A percentile compares a stretch with the other conserved stretches of the same genome.
Evolutionary conservation across 352 stramenopile genomes (phyloP).

Genomic region (Phytophthora citricola): DNA sequence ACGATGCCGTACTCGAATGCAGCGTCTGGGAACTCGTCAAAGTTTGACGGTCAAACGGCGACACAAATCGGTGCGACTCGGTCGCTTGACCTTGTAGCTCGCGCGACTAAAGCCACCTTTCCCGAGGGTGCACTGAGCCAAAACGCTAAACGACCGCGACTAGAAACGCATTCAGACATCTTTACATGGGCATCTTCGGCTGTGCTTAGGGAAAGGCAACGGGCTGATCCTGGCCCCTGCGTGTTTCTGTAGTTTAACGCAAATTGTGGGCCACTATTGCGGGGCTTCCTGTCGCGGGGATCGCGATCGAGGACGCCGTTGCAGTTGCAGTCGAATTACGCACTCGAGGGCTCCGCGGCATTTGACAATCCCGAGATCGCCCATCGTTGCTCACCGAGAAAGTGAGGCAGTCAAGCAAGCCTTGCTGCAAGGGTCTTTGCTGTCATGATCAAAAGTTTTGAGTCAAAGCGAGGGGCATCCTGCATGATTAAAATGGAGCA

Average conservation of each 20-base stretch:
- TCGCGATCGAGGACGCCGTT: not conserved
- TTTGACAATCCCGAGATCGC: too few species aligned
- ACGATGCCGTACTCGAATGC: too few species aligned
- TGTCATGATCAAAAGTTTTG: not conserved
- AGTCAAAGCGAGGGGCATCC: not conserved
- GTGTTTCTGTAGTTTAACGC: conserved; percentile 34
- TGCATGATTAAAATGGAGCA: not conserved
- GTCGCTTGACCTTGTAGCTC: not conserved
- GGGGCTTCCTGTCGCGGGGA: not conserved
- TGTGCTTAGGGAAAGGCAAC: conserved; percentile 30
- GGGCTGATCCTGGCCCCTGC: conserved; percentile 19
- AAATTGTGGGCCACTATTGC: not conserved
- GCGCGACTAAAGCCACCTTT: conserved; percentile 22
- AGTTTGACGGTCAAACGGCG: too few species aligned
- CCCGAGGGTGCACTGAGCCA: conserved; percentile 14
- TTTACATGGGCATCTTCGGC: conserved; percentile 41
- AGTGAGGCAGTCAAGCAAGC: not conserved
- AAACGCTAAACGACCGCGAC: conserved; percentile 17
- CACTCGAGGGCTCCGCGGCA: not conserved
- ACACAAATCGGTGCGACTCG: too few species aligned
- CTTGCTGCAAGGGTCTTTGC: not conserved
- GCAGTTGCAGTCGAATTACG: conserved; percentile 5
- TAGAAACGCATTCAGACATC: conserved; percentile 36
- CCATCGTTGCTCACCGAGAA: conserved; percentile 4
- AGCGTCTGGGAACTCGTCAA: not conserved